phyloP scores from a whole-genome alignment of 2,329 filamentous ascomycete species.

The Microsporum canis region DNA sequence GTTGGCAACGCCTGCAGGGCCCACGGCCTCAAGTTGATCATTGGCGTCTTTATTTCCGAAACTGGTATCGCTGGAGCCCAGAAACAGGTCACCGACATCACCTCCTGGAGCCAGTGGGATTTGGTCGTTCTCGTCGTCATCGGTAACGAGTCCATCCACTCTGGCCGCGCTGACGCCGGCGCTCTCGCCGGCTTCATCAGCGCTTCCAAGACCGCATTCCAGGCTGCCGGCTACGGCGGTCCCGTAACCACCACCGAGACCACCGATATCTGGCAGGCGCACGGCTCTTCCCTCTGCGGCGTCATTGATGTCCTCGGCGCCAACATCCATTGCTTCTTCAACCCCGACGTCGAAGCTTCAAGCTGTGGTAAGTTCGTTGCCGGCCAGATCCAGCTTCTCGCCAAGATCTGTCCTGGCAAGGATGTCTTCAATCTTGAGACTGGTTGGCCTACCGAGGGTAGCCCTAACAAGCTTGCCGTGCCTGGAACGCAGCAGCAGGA shows the following conservation, averaged over 20 bases:
- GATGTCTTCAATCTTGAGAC: slow-evolving; percentile 74
- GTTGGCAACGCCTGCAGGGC: slow-evolving; percentile 58
- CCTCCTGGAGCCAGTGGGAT: slow-evolving; percentile 59
- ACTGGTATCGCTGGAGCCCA: slow-evolving; percentile 51
- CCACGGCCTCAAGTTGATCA: slow-evolving; percentile 64
- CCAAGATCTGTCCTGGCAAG: slow-evolving; percentile 59
- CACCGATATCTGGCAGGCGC: slow-evolving; percentile 60
- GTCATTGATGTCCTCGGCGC: slow-evolving; percentile 67
- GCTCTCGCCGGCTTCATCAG: slow-evolving; percentile 61
- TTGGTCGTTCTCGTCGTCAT: slow-evolving; percentile 70
- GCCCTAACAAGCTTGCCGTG: slow-evolving; percentile 59
- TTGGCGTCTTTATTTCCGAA: slow-evolving; percentile 74
- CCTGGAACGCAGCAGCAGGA: slow-evolving; percentile 58
- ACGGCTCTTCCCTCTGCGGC: slow-evolving; percentile 53
- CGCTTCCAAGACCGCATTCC: slow-evolving; percentile 53
- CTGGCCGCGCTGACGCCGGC: slow-evolving; percentile 52
- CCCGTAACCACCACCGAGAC: slow-evolving; percentile 78
- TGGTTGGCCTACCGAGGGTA: slow-evolving; percentile 69
- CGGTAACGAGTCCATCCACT: slow-evolving; percentile 84
- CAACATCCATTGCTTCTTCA: slow-evolving; percentile 96
- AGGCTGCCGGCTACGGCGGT: slow-evolving; percentile 55
- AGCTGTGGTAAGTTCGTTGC: slow-evolving; percentile 66
- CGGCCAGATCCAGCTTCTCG: slow-evolving; percentile 59
- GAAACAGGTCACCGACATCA: slow-evolving; percentile 63
- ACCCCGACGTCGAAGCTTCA: slow-evolving; percentile 50